Evolutionary conservation across 1,284 basidiomycete genomes (phyloP), one percentile per base, ranked within the genome.

Genomic region (Pholiota adiposa): DNA sequence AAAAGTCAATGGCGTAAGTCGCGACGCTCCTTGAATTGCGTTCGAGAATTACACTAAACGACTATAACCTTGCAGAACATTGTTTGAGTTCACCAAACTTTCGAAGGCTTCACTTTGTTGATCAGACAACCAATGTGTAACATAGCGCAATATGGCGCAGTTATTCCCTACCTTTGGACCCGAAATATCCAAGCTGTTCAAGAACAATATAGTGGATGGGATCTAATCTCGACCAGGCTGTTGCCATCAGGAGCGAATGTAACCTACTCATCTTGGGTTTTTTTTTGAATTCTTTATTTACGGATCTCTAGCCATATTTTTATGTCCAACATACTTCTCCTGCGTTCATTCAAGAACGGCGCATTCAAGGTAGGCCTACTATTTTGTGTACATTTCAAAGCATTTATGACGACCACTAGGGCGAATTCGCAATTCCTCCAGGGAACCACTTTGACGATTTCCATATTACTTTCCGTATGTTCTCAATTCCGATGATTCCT

Each of bases 221-320:
- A n/a, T n/a, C n/a, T n/a, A n/a, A n/a, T n/a, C n/a, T n/a, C n/a
- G n/a, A n/a, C n/a, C n/a, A n/a, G n/a, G 75, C 6, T 68, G 68
- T 4, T 25, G 70, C 68, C 2, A 76, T 81, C 4, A 77, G 79
- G 72, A 74, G 77, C 3, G 79, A 83, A 73, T 69, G 80, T 81
- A 46, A 31, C 70, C n/a, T n/a, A n/a, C n/a, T 60, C 25, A 14
- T n/a, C 25, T 46, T 46, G 3, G 8, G 11, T 74, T 75, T 12
- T 73, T 75, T 56, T 68, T 76, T 77, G 77, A 2, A 72, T 75
- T 4, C 18, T 38, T 23, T 7, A 21, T 29, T 16, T 21, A n/a
- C 14, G n/a, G n/a, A n/a, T 16, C 33, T 21, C 3, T 63, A 75
- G 72, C 70, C 0, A 72, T 75, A 19, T 71, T 76, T 54, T 67